Conservation (phyloP, 2,329 filamentous ascomycete genomes). For the Colletotrichum ledebouriae region DNA sequence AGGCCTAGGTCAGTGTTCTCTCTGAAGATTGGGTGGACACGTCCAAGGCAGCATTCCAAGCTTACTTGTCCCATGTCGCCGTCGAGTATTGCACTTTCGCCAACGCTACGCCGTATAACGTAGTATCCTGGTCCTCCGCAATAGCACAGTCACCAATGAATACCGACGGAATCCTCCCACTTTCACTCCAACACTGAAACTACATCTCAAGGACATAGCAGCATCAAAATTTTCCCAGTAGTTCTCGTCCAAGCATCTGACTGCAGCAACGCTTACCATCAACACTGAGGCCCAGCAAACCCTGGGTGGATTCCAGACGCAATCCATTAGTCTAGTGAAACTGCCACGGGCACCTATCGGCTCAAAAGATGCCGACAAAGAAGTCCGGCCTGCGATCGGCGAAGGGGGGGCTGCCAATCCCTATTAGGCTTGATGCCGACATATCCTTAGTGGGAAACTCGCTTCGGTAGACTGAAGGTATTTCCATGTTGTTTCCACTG, state of each 20-base stretch:
- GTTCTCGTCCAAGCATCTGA: too few relatives aligned
- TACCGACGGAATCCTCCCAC: slow-evolving; percentile 1
- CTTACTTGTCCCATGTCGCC: neutral
- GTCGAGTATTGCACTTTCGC: neutral
- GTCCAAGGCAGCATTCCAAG: too few relatives aligned
- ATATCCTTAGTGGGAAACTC: slow-evolving; percentile 30
- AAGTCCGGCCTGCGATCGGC: slow-evolving; percentile 24
- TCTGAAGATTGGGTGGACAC: too few relatives aligned
- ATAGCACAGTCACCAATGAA: neutral
- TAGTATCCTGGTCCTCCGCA: neutral
- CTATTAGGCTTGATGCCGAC: slow-evolving; percentile 25
- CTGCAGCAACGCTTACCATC: too few relatives aligned
- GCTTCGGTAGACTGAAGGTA: neutral
- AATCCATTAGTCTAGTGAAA: neutral
- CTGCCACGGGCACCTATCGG: slow-evolving; percentile 30
- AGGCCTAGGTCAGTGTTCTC: neutral
- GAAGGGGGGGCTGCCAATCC: slow-evolving; percentile 25
- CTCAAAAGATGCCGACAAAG: slow-evolving; percentile 42
- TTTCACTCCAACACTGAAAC: neutral
- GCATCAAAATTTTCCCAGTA: too few relatives aligned
- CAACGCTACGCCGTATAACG: slow-evolving; percentile 7
- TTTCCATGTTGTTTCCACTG: slow-evolving; percentile 1
- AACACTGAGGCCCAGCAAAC: too few relatives aligned
- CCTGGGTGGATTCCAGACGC: neutral
- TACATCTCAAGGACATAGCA: too few relatives aligned